Conservation (phyloP, 2,329 filamentous ascomycete species). For the Pseudogymnoascus sp. region DNA sequence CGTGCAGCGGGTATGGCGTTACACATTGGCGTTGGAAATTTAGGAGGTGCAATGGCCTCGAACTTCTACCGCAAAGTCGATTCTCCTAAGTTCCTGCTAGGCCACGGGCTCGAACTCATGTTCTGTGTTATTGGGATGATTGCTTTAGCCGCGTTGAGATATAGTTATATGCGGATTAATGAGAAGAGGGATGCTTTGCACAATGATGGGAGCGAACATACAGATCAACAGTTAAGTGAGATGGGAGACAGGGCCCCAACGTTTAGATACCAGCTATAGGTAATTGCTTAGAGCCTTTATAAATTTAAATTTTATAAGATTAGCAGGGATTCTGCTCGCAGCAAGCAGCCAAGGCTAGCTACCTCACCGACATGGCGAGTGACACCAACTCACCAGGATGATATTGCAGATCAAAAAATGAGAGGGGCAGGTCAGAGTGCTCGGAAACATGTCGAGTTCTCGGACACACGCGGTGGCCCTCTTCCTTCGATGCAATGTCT, state of each 20-base stretch:
- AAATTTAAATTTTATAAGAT: background rate
- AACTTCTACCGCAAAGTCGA: constrained; percentile 40
- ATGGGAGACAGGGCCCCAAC: constrained; percentile 44
- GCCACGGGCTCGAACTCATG: constrained; percentile 42
- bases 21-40: constrained; percentile 37
- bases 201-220: constrained; percentile 29
- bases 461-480: background rate
- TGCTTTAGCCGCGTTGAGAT: constrained; percentile 29
- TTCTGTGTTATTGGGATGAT: constrained; percentile 40
- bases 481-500: background rate
- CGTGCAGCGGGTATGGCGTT: constrained; percentile 38
- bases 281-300: background rate
- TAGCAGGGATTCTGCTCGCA: background rate
- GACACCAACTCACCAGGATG: background rate
- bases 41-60: constrained; percentile 40
- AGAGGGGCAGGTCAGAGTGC: background rate
- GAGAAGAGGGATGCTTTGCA: constrained; percentile 30
- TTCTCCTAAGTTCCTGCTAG: constrained; percentile 41
- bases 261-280: constrained; percentile 37
- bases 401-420: background rate
- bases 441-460: background rate
- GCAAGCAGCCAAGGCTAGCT: background rate
- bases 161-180: constrained; percentile 41
- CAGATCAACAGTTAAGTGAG: constrained; percentile 37
- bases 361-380: background rate